These are phyloP conservation scores for Dactylis glomerata DNA, from an alignment of 176 grass and related monocot genomes.

Conservation along the genomic window DNA sequence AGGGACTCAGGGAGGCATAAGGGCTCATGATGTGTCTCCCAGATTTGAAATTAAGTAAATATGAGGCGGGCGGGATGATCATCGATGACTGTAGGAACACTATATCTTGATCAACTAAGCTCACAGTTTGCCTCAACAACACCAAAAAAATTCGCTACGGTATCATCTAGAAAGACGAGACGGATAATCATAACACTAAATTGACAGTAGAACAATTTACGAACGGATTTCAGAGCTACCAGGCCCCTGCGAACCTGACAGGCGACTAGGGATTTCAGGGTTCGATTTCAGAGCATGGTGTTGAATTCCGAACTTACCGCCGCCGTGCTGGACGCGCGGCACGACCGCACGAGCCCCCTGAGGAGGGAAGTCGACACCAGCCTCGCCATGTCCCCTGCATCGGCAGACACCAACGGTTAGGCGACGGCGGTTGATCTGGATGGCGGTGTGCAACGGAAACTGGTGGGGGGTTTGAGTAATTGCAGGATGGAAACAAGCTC, in stretches of 20 bases:
- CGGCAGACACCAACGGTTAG: not conserved
- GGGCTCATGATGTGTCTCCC: too few species aligned
- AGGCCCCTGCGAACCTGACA: not conserved
- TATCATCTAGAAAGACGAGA: not conserved
- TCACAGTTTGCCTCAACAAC: too few species aligned
- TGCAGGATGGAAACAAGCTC: too few species aligned
- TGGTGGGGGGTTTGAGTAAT: too few species aligned
- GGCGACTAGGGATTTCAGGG: not conserved
- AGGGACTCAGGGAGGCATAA: too few species aligned
- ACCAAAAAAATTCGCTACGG: too few species aligned
- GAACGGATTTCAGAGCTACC: not conserved
- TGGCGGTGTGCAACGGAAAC: not conserved
- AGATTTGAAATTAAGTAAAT: too few species aligned
- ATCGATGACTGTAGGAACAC: too few species aligned
- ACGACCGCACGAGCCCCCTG: constrained; percentile 43
- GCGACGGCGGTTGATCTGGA: not conserved
- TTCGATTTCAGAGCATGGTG: not conserved
- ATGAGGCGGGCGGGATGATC: too few species aligned
- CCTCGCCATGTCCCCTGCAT: constrained; percentile 47
- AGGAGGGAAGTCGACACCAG: constrained; percentile 28
- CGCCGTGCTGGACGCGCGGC: constrained; percentile 9
- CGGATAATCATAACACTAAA: not conserved
- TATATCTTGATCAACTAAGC: too few species aligned
- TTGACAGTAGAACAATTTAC: not conserved
- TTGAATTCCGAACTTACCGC: constrained; percentile 26